Evolutionary conservation across 345 rosid genomes (phyloP), one percentile per base, ranked within the genome.

Genomic region (Hirschfeldia incana): DNA sequence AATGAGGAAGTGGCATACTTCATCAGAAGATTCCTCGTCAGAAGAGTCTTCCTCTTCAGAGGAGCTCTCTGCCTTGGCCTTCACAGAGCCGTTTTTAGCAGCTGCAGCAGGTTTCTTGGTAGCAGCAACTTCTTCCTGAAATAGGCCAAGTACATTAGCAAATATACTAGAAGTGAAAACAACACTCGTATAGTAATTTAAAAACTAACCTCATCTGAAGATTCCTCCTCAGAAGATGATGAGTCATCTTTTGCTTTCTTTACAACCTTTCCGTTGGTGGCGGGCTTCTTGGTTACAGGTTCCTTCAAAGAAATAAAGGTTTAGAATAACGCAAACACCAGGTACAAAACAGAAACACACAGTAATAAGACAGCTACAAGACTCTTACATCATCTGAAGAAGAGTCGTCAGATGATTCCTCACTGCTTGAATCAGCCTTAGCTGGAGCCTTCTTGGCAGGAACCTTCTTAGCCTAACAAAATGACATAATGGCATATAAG

Each of bases 181-280:
- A 64, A 11, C 5, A 28, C 13, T 5, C 5, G 2, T 13, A 60
- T 8, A 59, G 3, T 0, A 15, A 3, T 0, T 34, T 1, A 6
- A 12, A 21, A 26, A 11, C 3, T 5, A 64, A 81, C 82, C 63
- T 82, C 84, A 0, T 82, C 82, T 5, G 87, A 88, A 30, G 92
- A 86, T 3, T 87, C 92, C 5, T 78, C 84, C 67, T 85, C 67
- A 17, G 85, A 84, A n/a, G 86, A 83, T 9, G 86, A 81, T 9
- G 86, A 81, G 17, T 88, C 94, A 58, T 83, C 86, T 12, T 70
- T 80, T 3, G 83, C 37, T 74, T 86, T 85, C 85, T 77, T 81
- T 8, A 57, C 84, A 65, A 73, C 76, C 71, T 75, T 21, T 15
- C 88, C 92, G 63, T 88, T 87, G 42, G 87, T 87, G 1, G 83